Evolutionary conservation across 2,329 filamentous ascomycete genomes (phyloP), one percentile per base, ranked within the genome.

Genomic region (Fusarium sp.): DNA sequence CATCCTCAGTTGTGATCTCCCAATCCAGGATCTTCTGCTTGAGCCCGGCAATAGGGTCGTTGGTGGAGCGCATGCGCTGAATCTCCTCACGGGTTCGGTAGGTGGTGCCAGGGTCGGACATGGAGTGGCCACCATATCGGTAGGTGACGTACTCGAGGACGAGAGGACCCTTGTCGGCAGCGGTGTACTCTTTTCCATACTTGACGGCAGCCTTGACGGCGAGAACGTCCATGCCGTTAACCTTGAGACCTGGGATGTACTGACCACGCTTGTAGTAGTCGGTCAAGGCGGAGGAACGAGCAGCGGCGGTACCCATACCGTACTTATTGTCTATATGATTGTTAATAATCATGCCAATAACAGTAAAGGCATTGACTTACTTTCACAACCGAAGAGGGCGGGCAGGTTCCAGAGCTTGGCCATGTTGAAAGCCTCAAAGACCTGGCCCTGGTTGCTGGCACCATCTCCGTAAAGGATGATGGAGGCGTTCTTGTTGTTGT

Each of bases 251-350:
- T 63, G 96, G 95, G 76, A 99, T 99, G 88, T 98, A 99, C 86
- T 99, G 96, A 75, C 96, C 96, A 85, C 96, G 95, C 91, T 98
- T 98, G 90, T 99, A 98, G 91, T 99, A 99, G 83, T 99, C 96
- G 82, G 96, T 98, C 81, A 98, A 86, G 77, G 96, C 96, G 66
- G 96, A 95, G 68, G 96, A 95, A 78, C 96, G 94, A 84, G 92
- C 91, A 75, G 96, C 95, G 68, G 96, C 92, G 71, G 96, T 99
- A 85, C 96, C 96, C 96, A 99, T 99, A 83, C 96, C 96, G 83
- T 99, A 99, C 86, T 99, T 99, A 92, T 99, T 99, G 90, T 99
- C 95, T 97, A 20, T 29, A 29, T 38, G 24, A 42, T n/a, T 18
- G 59, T 73, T 46, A 75, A 66, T 59, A 25, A 22, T 40, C n/a